phyloP scores from a whole-genome alignment of 805 yeast genomes.

The Metschnikowia proteae region DNA sequence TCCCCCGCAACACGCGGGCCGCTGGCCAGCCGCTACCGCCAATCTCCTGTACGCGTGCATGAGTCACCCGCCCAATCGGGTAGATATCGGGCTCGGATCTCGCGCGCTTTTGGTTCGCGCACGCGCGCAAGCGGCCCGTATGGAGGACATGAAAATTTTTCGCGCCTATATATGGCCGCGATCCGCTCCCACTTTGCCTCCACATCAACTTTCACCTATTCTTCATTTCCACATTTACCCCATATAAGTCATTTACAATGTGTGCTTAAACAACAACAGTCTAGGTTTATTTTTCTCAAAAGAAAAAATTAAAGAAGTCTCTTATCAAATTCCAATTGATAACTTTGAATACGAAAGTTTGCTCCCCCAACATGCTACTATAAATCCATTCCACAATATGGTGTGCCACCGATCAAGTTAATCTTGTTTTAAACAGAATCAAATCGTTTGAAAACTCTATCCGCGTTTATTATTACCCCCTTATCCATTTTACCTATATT shows the following conservation, averaged over 20 bases:
- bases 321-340: conserved; percentile 20
- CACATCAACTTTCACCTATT: conserved; percentile 10
- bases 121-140: conserved; percentile 4
- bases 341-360: conserved; percentile 21
- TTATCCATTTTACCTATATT: conserved; percentile 9
- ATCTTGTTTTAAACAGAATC: conserved; percentile 17
- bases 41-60: not conserved
- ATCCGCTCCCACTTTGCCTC: conserved; percentile 5
- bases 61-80: conserved; percentile 2
- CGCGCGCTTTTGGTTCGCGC: not conserved
- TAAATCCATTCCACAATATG: conserved; percentile 33
- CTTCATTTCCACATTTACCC: conserved; percentile 9
- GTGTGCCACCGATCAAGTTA: conserved; percentile 27
- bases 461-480: conserved; percentile 10
- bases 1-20: no score
- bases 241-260: conserved; percentile 23
- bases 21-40: no score
- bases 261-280: conserved; percentile 30
- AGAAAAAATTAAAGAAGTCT: conserved; percentile 19
- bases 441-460: conserved; percentile 24
- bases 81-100: not conserved
- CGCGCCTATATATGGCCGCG: conserved; percentile 9
- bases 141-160: conserved; percentile 12
- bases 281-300: conserved; percentile 18
- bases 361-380: conserved; percentile 30